Base-by-base conservation (phyloP, 1,284 basidiomycete genomes). In the Mycosarcoma mackinlayi region DNA sequence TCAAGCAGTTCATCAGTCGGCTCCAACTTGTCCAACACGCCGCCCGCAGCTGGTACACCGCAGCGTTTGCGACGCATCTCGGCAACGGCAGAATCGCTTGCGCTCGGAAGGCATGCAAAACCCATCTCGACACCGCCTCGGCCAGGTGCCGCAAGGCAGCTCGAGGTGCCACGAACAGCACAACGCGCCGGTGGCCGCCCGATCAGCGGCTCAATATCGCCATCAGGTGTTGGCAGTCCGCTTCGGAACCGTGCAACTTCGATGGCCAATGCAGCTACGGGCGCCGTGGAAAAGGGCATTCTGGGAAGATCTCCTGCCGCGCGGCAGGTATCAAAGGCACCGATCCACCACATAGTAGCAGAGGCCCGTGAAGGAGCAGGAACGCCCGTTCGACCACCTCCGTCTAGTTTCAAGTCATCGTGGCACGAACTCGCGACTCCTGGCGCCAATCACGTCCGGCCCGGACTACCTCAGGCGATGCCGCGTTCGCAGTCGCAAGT, bases 221-320 rank as follows among this genome's bases (percentile, higher is more conserved):
- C 63, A n/a, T 66, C 53, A 18, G 47, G 52, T 13, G 14, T 40
- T 0, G 59, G 62, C 34, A 58, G 58, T 16, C 65, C 65, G 2
- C 24, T 68, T 19, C 57, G 65, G 3, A 70, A 70, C 19, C 61
- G 67, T 49, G 61, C 67, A 6, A 70, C 67, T 1, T 70, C 60
- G 10, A 56, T 49, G 49, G 60, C 67, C 18, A 61, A 65, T 33
- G 61, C 58, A 19, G 54, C 53, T 10, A 58, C 60, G 7, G 61
- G 61, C 10, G 67, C 67, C 2, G 61, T 59, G 4, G 67, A 70
- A 19, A 70, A 59, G 14, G 67, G 67, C 18, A 50, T 70, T 6
- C 57, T 70, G 4, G 67, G 67, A 13, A 42, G 55, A 37, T 55
- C 59, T 13, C 56, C 56, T 6, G 60, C 37, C 4, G 39, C 57